Conservation (phyloP, 768 basidiomycete species). For the Gymnopilus junonius region DNA sequence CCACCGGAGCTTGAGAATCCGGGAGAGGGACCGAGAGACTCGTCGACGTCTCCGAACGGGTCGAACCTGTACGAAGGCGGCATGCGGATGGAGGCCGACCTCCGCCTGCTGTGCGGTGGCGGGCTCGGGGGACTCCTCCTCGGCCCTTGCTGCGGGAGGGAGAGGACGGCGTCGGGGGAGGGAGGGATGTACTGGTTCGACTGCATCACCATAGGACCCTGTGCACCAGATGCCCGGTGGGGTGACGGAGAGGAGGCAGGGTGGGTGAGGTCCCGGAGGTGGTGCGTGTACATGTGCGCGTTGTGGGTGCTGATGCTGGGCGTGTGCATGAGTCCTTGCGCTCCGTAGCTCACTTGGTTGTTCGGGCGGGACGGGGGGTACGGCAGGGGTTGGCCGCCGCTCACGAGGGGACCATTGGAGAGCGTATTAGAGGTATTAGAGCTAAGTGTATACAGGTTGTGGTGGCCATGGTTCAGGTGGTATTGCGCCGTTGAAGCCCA, state of each 20-base stretch:
- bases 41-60: slow-evolving; percentile 35
- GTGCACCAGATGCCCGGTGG: slow-evolving; percentile 6
- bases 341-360: neutral
- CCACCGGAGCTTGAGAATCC: neutral
- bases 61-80: slow-evolving; percentile 36
- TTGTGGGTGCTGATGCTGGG: slow-evolving; percentile 30
- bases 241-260: slow-evolving; percentile 3
- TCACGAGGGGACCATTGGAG: neutral
- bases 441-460: slow-evolving; percentile 2
- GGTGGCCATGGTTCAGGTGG: slow-evolving; percentile 6
- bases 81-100: slow-evolving; percentile 29
- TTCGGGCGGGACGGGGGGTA: slow-evolving; percentile 13
- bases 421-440: slow-evolving; percentile 14
- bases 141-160: neutral
- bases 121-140: slow-evolving; percentile 1
- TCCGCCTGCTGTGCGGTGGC: slow-evolving; percentile 6
- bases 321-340: slow-evolving; percentile 9
- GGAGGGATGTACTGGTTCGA: neutral
- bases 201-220: neutral
- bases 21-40: neutral
- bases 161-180: no score
- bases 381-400: neutral
- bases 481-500: slow-evolving; percentile 22
- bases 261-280: slow-evolving; percentile 22
- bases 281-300: slow-evolving; percentile 28